A percentile compares a stretch with the other conserved stretches of the same genome.
Evolutionary conservation across 2,329 filamentous ascomycete genomes (phyloP).

Genomic region (Pseudogymnoascus sp.): DNA sequence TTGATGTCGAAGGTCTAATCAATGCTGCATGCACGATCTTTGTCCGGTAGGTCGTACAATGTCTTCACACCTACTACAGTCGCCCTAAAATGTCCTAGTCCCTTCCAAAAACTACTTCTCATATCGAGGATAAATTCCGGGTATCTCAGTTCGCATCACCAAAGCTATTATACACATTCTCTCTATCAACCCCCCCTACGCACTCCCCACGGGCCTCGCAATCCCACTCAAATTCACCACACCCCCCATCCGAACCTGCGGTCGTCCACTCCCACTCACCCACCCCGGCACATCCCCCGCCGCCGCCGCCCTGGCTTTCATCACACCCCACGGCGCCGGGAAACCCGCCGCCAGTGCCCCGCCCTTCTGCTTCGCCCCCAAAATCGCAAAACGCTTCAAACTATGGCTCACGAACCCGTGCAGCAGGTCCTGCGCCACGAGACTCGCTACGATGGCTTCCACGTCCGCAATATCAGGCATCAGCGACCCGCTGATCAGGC

Average conservation of each 20-base stretch:
- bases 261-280: slow-evolving; percentile 40
- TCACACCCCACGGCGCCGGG: slow-evolving; percentile 62
- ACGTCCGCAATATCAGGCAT: slow-evolving; percentile 53
- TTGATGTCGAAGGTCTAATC: too few species aligned
- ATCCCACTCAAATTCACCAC: slow-evolving; percentile 48
- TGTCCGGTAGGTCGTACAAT: too few species aligned
- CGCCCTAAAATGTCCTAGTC: not conserved
- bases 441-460: slow-evolving; percentile 67
- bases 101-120: not conserved
- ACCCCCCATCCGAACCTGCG: slow-evolving; percentile 34
- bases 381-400: slow-evolving; percentile 70
- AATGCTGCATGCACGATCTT: too few species aligned
- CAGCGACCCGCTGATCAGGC: slow-evolving; percentile 55
- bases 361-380: slow-evolving; percentile 61
- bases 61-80: not conserved
- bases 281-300: slow-evolving; percentile 61
- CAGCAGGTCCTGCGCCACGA: slow-evolving; percentile 73
- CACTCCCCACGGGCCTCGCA: slow-evolving; percentile 39
- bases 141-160: not conserved
- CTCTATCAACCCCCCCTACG: not conserved
- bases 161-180: not conserved
- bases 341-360: slow-evolving; percentile 63
- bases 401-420: slow-evolving; percentile 77
- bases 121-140: not conserved
- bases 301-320: slow-evolving; percentile 50